Conservation (phyloP, 2,329 filamentous ascomycete genomes). For the Elsinoe ampelina region DNA sequence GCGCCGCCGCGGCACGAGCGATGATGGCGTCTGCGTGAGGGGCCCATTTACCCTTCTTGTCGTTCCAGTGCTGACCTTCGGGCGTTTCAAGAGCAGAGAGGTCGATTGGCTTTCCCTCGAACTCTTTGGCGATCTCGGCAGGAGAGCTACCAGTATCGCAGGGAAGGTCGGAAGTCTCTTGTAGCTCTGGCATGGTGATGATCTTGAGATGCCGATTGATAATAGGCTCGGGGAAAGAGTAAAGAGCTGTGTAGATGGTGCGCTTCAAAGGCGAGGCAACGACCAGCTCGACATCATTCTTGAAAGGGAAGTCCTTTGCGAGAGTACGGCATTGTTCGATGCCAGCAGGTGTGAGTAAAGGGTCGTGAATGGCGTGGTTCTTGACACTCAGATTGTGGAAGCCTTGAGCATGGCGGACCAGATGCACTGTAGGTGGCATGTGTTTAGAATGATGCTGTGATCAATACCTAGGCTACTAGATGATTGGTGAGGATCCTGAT, state of each 20-base stretch:
- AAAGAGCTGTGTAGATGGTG: conserved; percentile 68
- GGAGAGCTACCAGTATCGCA: conserved; percentile 64
- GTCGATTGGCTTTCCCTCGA: conserved; percentile 54
- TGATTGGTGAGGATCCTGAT: background rate
- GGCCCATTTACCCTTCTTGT: conserved; percentile 48
- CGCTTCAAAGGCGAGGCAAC: conserved; percentile 72
- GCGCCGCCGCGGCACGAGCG: conserved; percentile 22
- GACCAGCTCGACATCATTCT: conserved; percentile 57
- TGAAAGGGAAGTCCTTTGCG: conserved; percentile 52
- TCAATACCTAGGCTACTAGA: background rate
- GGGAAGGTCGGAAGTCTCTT: conserved; percentile 65
- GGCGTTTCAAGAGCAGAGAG: conserved; percentile 43
- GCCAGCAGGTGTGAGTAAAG: conserved; percentile 66
- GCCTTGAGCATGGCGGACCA: conserved; percentile 65
- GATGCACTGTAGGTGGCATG: conserved; percentile 46
- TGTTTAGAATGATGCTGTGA: background rate
- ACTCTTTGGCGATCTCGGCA: conserved; percentile 49
- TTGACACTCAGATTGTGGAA: conserved; percentile 66
- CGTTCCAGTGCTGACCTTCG: conserved; percentile 56
- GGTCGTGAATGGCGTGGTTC: conserved; percentile 68
- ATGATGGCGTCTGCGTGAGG: conserved; percentile 45
- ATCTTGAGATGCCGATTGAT: conserved; percentile 42
- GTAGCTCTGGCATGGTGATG: conserved; percentile 61
- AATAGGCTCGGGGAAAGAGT: conserved; percentile 54
- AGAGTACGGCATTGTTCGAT: conserved; percentile 63